Conservation (phyloP, 768 basidiomycete genomes). For the Naematelia encephala region DNA sequence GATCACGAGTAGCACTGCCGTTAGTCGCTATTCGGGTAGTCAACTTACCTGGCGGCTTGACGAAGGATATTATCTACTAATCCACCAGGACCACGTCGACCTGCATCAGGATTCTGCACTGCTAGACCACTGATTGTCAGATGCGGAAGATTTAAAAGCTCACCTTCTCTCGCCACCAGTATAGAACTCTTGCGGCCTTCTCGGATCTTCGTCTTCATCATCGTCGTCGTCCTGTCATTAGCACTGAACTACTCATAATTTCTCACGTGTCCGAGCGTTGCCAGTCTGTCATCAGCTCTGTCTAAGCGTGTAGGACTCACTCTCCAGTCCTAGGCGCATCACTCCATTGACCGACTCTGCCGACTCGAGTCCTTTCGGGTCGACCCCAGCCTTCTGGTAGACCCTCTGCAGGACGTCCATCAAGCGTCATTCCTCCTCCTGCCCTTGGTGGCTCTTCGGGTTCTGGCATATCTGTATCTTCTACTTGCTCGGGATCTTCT, state of each 20-base stretch:
- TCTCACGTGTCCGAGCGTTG: slow-evolving; percentile 2
- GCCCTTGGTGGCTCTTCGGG: background rate
- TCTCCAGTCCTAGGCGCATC: background rate
- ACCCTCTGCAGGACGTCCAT: slow-evolving; percentile 18
- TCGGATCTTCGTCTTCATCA: slow-evolving; percentile 43
- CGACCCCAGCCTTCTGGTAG: slow-evolving; percentile 40
- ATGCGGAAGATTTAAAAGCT: slow-evolving; percentile 3
- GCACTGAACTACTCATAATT: background rate
- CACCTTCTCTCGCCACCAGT: slow-evolving; percentile 94
- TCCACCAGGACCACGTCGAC: slow-evolving; percentile 54
- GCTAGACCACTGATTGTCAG: slow-evolving; percentile 68
- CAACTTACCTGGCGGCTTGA: slow-evolving; percentile 71
- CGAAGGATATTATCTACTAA: slow-evolving; percentile 57
- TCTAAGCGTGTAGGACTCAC: background rate
- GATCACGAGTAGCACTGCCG: background rate
- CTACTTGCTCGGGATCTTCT: slow-evolving; percentile 15
- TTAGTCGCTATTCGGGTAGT: background rate
- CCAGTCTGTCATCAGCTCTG: slow-evolving; percentile 6
- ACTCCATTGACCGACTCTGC: slow-evolving; percentile 17
- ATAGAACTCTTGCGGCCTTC: slow-evolving; percentile 64
- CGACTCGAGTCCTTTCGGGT: slow-evolving; percentile 17
- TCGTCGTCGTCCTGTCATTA: background rate
- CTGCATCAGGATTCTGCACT: slow-evolving; percentile 78
- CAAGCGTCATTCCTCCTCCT: slow-evolving; percentile 26
- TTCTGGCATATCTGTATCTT: slow-evolving; percentile 17